These are phyloP conservation scores for Pholiota microspora DNA, from an alignment of 768 basidiomycete genomes.

Conservation along the genomic window DNA sequence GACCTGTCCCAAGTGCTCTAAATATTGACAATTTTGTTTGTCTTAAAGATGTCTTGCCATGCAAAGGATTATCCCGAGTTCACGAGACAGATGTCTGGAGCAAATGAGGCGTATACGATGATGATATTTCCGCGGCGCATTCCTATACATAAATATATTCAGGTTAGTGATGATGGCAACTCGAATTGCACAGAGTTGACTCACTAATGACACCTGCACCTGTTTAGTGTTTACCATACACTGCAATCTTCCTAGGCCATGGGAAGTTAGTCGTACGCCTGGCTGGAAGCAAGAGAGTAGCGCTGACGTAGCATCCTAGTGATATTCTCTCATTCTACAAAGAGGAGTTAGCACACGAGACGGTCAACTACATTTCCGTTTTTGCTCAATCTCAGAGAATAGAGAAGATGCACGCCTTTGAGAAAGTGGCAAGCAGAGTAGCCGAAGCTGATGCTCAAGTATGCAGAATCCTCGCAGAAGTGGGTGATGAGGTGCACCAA, in stretches of 20 bases:
- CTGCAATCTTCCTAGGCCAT: not conserved
- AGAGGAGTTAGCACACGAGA: slow-evolving; percentile 35
- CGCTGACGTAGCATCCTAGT: slow-evolving; percentile 15
- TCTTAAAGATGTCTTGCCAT: slow-evolving; percentile 6
- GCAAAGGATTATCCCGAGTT: slow-evolving; percentile 21
- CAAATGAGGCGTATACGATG: slow-evolving; percentile 30
- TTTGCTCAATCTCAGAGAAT: slow-evolving; percentile 21
- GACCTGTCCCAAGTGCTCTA: no score
- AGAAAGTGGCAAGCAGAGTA: slow-evolving; percentile 23
- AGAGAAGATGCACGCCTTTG: slow-evolving; percentile 26
- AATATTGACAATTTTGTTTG: not conserved
- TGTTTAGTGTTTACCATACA: slow-evolving; percentile 5
- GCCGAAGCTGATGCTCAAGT: slow-evolving; percentile 5
- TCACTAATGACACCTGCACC: not conserved
- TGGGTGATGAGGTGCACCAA: slow-evolving; percentile 2
- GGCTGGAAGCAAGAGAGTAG: not conserved
- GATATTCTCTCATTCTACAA: slow-evolving; percentile 40
- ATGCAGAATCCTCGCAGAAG: slow-evolving; percentile 21
- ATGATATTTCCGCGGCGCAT: slow-evolving; percentile 33
- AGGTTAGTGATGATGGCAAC: not conserved
- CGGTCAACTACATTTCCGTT: slow-evolving; percentile 32
- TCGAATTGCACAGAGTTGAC: not conserved
- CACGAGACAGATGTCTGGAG: slow-evolving; percentile 28
- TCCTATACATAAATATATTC: slow-evolving; percentile 27
- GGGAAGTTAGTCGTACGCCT: slow-evolving; percentile 1